A percentile compares a stretch with the other conserved stretches of the same genome.
phyloP scores from a whole-genome alignment of 305 asterid species.

The Fraxinus nigra region DNA sequence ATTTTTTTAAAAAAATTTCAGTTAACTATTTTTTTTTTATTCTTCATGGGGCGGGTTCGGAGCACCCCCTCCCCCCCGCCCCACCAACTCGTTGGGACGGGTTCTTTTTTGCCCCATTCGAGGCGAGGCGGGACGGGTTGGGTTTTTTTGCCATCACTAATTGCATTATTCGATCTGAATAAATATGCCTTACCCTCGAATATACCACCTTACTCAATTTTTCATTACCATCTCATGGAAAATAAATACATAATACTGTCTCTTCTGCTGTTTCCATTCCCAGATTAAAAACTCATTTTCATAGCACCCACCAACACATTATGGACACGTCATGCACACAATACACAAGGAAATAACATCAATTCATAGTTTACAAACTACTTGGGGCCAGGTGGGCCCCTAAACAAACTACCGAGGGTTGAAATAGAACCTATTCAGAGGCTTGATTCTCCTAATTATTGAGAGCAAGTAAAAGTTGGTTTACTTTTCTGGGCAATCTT shows the following conservation, averaged over 20 bases:
- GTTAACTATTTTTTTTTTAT: too few species aligned
- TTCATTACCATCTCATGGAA: not conserved
- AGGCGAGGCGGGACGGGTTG: too few species aligned
- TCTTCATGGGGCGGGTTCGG: too few species aligned
- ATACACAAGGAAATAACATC: not conserved
- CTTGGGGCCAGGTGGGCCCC: too few species aligned
- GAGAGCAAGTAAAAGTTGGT: not conserved
- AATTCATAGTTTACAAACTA: not conserved
- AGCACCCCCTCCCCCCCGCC: too few species aligned
- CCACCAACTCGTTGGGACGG: too few species aligned
- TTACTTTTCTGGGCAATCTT: not conserved
- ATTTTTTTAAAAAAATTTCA: too few species aligned
- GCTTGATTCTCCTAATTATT: not conserved
- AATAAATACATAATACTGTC: too few species aligned
- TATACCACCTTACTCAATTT: not conserved
- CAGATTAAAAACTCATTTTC: not conserved
- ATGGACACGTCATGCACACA: not conserved
- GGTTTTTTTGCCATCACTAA: too few species aligned
- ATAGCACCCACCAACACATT: not conserved
- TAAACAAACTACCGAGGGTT: not conserved
- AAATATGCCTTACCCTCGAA: not conserved
- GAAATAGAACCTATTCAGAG: not conserved
- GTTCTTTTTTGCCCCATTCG: too few species aligned
- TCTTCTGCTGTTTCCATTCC: not conserved
- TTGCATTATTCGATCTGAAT: too few species aligned